Conservation (phyloP, 169 alveolate species). For the Plasmodium gonderi region DNA sequence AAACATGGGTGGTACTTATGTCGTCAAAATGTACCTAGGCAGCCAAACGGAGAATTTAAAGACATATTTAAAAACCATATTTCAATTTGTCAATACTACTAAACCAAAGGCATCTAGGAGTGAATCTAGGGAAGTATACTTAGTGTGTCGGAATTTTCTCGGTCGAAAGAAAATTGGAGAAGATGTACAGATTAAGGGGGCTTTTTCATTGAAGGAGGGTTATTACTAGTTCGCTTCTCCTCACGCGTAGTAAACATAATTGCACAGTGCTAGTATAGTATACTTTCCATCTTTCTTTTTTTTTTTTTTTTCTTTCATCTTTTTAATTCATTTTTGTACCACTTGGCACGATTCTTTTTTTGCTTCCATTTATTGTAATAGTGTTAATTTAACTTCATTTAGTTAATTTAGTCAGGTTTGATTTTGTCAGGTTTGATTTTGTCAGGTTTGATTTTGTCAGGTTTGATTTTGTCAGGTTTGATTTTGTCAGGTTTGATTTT, state of each 20-base stretch:
- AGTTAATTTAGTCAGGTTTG: no score
- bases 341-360: no score
- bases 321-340: no score
- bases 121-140: slow-evolving; percentile 82
- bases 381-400: no score
- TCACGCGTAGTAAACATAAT: no score
- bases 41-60: slow-evolving; percentile 82
- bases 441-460: no score
- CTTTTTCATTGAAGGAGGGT: slow-evolving; percentile 84
- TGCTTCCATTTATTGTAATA: no score
- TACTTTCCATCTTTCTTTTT: neutral
- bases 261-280: neutral
- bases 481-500: no score
- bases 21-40: slow-evolving; percentile 86
- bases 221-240: slow-evolving; percentile 10
- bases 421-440: no score
- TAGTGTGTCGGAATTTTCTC: slow-evolving; percentile 82
- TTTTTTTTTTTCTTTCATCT: neutral
- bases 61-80: slow-evolving; percentile 81
- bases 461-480: no score
- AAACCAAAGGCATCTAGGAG: slow-evolving; percentile 86
- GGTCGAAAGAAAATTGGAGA: slow-evolving; percentile 81
- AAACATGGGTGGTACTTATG: slow-evolving; percentile 84
- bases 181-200: slow-evolving; percentile 83
- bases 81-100: slow-evolving; percentile 79